Evolutionary conservation across 345 rosid genomes (phyloP), one percentile per base, ranked within the genome.

Genomic region (Salix viminalis): DNA sequence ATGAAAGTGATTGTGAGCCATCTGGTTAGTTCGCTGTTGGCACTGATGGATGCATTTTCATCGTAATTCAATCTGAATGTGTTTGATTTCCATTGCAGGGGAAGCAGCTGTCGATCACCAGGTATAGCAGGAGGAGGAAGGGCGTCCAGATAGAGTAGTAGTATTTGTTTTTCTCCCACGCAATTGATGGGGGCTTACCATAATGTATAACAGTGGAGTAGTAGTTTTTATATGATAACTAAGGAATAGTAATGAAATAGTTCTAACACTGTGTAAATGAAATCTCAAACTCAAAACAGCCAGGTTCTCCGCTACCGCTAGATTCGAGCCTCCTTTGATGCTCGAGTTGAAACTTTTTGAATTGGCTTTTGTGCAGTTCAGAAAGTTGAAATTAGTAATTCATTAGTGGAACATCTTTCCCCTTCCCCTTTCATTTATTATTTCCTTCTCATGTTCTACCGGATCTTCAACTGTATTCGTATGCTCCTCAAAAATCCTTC

Each of bases 31-130:
- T 36, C 24, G 14, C 14, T n/a, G 11, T 1, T 58, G 28, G 26
- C 37, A 58, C 46, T 21, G 32, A n/a, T 54, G 7, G 65, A 56
- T 1, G 48, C 11, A 32, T 72, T 42, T 42, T 42, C 66, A 19
- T 26, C n/a, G 60, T n/a, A 37, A 28, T 9, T 48, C 42, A 50
- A 70, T 68, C 64, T 79, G 54, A 65, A 69, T 21, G 41, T 54
- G 52, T 65, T 61, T 10, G 42, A 13, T 61, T 74, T 48, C 72
- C 9, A 21, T 41, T 74, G 79, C 85, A 88, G 93, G 93, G 61
- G 93, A 86, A 80, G 85, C 88, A 68, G 85, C 79, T 73, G 75
- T 64, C 18, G 87, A 84, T 79, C 76, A 76, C 67, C 83, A 78
- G 76, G 83, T 74, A 73, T 87, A 87, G 84, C 26, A 15, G 79